Evolutionary conservation across 1,139 yeast species (phyloP).

Genomic region (Tardiomyces digboiensis): DNA sequence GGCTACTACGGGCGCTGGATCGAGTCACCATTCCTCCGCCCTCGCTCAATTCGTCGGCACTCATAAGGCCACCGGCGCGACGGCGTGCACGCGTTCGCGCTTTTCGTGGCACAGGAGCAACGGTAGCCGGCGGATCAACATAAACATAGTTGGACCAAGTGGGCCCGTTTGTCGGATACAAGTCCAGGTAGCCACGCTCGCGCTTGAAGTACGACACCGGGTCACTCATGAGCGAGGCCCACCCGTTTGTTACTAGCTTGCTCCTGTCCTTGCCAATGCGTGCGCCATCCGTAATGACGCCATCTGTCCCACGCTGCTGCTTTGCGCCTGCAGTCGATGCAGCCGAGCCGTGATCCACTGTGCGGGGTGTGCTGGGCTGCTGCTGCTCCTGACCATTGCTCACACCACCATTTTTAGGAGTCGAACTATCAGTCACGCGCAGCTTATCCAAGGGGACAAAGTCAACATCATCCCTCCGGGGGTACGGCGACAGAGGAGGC

Average conservation of each 20-base stretch:
- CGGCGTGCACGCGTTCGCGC: slow-evolving; percentile 7
- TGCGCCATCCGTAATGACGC: background rate
- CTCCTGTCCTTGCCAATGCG: background rate
- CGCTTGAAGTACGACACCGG: slow-evolving; percentile 21
- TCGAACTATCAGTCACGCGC: background rate
- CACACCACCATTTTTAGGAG: too few relatives aligned
- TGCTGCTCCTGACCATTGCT: background rate
- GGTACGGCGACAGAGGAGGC: slow-evolving; percentile 22
- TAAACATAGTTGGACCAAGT: slow-evolving; percentile 22
- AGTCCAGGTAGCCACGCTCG: slow-evolving; percentile 19
- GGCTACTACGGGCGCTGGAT: background rate
- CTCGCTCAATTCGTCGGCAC: background rate
- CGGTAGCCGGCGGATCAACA: slow-evolving; percentile 8
- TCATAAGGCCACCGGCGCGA: background rate
- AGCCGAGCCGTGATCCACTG: background rate
- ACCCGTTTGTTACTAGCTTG: slow-evolving; percentile 6
- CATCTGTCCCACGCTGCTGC: background rate
- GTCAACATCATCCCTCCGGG: slow-evolving; percentile 9
- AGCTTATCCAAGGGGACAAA: background rate
- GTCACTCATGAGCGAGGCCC: slow-evolving; percentile 20
- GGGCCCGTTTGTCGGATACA: slow-evolving; percentile 23
- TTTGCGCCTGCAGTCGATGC: background rate
- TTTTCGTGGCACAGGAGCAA: slow-evolving; percentile 3
- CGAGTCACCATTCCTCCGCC: slow-evolving; percentile 1
- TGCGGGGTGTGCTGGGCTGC: background rate